Conservation (phyloP, 805 yeast species). For the Suhomyces faveliae region DNA sequence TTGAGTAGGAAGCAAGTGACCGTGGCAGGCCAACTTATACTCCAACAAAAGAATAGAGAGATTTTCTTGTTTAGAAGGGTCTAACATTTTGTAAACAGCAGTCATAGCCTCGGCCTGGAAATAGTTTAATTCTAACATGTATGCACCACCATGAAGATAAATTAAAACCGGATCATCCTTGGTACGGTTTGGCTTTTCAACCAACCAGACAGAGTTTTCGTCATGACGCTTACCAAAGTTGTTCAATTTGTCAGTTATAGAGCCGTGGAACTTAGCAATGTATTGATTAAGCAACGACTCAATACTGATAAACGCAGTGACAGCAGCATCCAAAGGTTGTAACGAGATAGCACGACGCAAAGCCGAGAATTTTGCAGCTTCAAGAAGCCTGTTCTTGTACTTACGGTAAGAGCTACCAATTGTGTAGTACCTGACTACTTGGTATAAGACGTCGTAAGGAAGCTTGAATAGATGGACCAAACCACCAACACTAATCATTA, state of each 20-base stretch:
- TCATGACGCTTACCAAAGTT: conserved; percentile 31
- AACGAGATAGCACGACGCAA: not conserved
- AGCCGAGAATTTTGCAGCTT: not conserved
- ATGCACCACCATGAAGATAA: conserved; percentile 42
- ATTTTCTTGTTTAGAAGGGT: conserved; percentile 16
- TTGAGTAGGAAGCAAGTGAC: conserved; percentile 35
- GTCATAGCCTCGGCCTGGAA: conserved; percentile 23
- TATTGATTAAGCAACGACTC: not conserved
- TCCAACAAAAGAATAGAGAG: conserved; percentile 24
- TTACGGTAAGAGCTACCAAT: not conserved
- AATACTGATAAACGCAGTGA: not conserved
- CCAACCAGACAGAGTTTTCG: conserved; percentile 33
- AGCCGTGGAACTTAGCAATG: not conserved
- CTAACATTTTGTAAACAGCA: conserved; percentile 27
- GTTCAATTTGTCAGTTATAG: not conserved
- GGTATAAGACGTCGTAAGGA: not conserved
- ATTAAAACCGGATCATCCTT: conserved; percentile 30
- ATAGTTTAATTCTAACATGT: conserved; percentile 29
- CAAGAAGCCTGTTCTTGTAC: not conserved
- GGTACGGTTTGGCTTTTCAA: conserved; percentile 22
- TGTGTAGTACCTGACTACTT: not conserved
- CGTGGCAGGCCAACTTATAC: conserved; percentile 28
- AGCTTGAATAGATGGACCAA: not conserved
- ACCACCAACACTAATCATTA: not conserved
- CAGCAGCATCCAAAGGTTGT: not conserved